Percentiles rank a stretch among this genome's conserved stretches.
Conservation (phyloP, 805 yeast species). For the Komagataella mondaviorum region DNA sequence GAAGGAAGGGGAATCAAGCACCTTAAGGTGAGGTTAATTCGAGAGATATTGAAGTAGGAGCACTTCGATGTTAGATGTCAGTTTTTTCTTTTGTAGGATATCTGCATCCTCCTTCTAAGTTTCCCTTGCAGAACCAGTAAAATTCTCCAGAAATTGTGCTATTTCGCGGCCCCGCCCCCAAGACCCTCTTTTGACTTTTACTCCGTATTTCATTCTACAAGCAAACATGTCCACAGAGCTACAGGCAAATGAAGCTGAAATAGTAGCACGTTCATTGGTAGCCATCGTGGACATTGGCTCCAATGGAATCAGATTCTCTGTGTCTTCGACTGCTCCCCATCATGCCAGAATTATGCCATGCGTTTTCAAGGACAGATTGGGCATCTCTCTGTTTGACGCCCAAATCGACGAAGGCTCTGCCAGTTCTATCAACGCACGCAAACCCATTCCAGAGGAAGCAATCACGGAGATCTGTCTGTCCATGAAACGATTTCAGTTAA, state of each 20-base stretch:
- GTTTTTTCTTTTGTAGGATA: too few relatives aligned
- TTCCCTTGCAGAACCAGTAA: background rate
- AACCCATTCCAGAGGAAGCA: constrained; percentile 43
- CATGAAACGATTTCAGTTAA: constrained; percentile 51
- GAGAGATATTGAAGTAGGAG: background rate
- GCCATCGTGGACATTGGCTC: constrained; percentile 73
- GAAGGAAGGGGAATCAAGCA: background rate
- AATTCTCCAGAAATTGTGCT: background rate
- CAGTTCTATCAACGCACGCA: constrained; percentile 14
- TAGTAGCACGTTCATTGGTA: constrained; percentile 41
- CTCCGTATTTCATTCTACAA: background rate
- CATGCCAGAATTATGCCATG: constrained; percentile 72
- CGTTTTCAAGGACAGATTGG: constrained; percentile 61
- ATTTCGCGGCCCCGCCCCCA: background rate
- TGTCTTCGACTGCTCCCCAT: constrained; percentile 53
- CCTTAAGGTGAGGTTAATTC: background rate
- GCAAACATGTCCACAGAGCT: background rate
- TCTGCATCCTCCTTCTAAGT: background rate
- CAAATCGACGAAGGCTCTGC: constrained; percentile 26
- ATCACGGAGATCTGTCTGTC: constrained; percentile 48
- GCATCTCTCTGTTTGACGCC: constrained; percentile 54
- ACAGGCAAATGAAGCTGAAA: constrained; percentile 34
- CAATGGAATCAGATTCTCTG: constrained; percentile 60
- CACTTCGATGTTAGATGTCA: background rate
- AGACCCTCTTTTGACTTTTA: background rate